Evolutionary conservation across 192 early-diverging fungal species (phyloP).

Genomic region (Gryganskiella cystojenkinii): DNA sequence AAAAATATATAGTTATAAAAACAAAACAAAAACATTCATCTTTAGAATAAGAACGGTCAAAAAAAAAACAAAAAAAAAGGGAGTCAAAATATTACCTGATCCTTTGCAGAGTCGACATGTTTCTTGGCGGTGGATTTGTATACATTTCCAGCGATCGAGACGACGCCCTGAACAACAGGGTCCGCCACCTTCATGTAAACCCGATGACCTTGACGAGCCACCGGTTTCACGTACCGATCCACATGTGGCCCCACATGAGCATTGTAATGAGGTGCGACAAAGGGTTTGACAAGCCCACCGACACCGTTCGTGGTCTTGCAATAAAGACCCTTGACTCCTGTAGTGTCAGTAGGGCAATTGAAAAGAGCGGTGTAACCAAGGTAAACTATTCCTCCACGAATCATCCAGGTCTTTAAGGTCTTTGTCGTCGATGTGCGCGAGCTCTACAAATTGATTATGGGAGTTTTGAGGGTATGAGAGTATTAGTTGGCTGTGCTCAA

Average conservation of each 20-base stretch:
- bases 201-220: conserved; percentile 18
- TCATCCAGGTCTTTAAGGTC: conserved; percentile 38
- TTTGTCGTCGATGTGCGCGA: conserved; percentile 9
- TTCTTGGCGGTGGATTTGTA: conserved; percentile 44
- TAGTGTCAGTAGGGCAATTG: conserved; percentile 14
- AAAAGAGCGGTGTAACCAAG: conserved; percentile 43
- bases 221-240: conserved; percentile 33
- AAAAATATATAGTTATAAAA: neutral
- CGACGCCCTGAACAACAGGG: conserved; percentile 31
- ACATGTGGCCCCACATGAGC: conserved; percentile 37
- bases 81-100: conserved; percentile 13
- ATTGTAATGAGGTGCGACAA: conserved; percentile 36
- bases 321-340: conserved; percentile 36
- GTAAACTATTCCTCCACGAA: conserved; percentile 38
- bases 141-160: conserved; percentile 26
- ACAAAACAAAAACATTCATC: neutral
- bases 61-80: neutral
- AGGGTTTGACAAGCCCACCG: conserved; percentile 35
- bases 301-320: conserved; percentile 46
- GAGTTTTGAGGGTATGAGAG: too few relatives aligned
- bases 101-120: conserved; percentile 44
- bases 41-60: neutral
- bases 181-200: conserved; percentile 39
- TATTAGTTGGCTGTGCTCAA: too few relatives aligned
- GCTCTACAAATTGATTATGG: too few relatives aligned